Evolutionary conservation across 2,329 filamentous ascomycete genomes (phyloP), one percentile per base, ranked within the genome.

Genomic region (Penicillium sp.): DNA sequence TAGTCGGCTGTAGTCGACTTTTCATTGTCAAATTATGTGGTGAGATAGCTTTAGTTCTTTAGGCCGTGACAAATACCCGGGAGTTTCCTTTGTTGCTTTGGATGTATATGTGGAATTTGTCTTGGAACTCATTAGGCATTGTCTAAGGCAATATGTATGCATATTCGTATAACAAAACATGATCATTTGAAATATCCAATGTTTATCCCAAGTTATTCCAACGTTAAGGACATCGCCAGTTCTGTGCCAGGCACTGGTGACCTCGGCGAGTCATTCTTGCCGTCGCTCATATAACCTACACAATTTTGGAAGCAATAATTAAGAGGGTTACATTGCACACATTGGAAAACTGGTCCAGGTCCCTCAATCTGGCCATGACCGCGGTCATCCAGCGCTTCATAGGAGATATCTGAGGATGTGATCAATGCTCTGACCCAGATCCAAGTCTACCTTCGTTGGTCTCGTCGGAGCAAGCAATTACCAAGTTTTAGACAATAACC

Each of bases 31-130:
- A 46, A 23, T 48, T 21, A 54, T 12, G 23, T 27, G 47, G 47
- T 38, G 46, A 17, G 8, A 31, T 51, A 2, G 29, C 48, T 51
- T n/a, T 27, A 21, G 23, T 40, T 48, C 19, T 37, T 25, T 8
- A 37, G 21, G 46, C 25, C 23, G 12, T 13, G 29, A 43, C 46
- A 21, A 54, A 54, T 57, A 54, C 55, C 55, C 50, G 21, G 31
- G 10, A 38, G 53, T n/a, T n/a, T 35, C 53, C 4, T 42, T 41
- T 35, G 7, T 37, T 45, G 29, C 17, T 45, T 45, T 52, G 40
- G 23, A 23, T 37, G 46, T 47, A 7, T 46, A 46, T 23, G 25
- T 33, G 19, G 33, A 9, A 42, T 31, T 53, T 8, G 13, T 45
- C 5, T 35, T 52, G 21, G 29, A 46, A 12, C 29, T 21, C 40